phyloP scores from a whole-genome alignment of 371 early-diverging fungal genomes.

The Mortierella sp. region DNA sequence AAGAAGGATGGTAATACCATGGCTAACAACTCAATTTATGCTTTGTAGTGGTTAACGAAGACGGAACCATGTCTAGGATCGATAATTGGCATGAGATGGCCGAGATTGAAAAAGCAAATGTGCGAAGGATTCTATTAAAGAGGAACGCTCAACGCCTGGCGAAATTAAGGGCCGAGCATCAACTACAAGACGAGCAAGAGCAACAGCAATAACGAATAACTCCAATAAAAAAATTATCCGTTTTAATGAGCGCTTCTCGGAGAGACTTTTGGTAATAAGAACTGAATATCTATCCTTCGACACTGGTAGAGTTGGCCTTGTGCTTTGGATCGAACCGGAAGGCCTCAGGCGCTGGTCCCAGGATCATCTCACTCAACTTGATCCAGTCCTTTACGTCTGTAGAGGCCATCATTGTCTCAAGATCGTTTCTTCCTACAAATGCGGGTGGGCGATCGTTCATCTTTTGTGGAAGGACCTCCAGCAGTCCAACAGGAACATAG shows the following conservation, averaged over 20 bases:
- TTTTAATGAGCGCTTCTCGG: neutral
- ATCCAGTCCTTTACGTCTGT: constrained; percentile 90
- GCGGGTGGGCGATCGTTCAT: constrained; percentile 94
- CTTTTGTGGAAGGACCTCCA: constrained; percentile 91
- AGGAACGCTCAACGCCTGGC: constrained; percentile 71
- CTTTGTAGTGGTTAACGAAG: constrained; percentile 67
- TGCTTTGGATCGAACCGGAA: constrained; percentile 95
- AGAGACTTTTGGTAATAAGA: no score
- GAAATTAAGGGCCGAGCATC: constrained; percentile 55
- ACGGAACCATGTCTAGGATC: constrained; percentile 80
- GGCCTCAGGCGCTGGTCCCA: constrained; percentile 88
- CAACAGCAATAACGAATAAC: neutral
- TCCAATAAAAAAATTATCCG: no score
- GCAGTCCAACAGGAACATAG: constrained; percentile 92
- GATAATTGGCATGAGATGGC: constrained; percentile 82
- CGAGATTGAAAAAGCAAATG: constrained; percentile 74
- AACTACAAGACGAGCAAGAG: neutral
- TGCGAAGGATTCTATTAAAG: constrained; percentile 74
- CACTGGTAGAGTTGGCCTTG: constrained; percentile 80
- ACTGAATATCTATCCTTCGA: constrained; percentile 33
- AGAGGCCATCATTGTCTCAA: constrained; percentile 96
- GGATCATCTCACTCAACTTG: constrained; percentile 80
- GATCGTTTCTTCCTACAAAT: constrained; percentile 89
- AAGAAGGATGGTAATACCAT: neutral
- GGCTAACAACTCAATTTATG: constrained; percentile 2